These are phyloP conservation scores for Aureobasidium sp. DNA, from an alignment of 2,329 filamentous ascomycete species.

Conservation along the genomic window DNA sequence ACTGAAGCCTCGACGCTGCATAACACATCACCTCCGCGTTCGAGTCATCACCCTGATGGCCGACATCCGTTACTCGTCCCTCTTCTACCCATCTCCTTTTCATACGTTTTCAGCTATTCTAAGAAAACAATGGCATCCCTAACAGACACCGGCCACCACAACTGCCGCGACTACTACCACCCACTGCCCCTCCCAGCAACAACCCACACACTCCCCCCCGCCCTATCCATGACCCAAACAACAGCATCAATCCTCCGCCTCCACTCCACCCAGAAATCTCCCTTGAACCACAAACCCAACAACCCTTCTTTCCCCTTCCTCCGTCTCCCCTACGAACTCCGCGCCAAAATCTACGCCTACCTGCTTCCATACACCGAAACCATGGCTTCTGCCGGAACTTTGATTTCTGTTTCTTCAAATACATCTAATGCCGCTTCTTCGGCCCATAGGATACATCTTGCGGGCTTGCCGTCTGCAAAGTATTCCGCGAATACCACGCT, in stretches of 20 bases:
- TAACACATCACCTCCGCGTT: not conserved
- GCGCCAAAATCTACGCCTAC: conserved; percentile 36
- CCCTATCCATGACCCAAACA: not conserved
- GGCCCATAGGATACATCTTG: not conserved
- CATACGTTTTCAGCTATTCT: too few species aligned
- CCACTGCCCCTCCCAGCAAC: not conserved
- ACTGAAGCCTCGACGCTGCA: not conserved
- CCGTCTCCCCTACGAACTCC: conserved; percentile 39
- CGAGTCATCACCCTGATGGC: conserved; percentile 4
- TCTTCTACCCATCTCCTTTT: too few species aligned
- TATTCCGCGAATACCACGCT: conserved; percentile 21
- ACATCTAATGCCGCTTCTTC: not conserved
- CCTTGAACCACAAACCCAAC: conserved; percentile 8
- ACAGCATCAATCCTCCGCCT: not conserved
- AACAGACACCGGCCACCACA: conserved; percentile 29
- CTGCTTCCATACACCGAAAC: conserved; percentile 36
- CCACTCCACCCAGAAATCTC: not conserved
- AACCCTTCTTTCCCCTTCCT: conserved; percentile 27
- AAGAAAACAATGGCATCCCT: not conserved
- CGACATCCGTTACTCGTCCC: not conserved
- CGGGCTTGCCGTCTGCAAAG: not conserved
- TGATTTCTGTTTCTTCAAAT: not conserved
- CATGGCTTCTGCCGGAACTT: not conserved
- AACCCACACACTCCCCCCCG: not conserved
- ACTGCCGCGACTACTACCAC: conserved; percentile 32